These are phyloP conservation scores for Desmodesmus armatus DNA, from an alignment of 139 green algal genomes.

Conservation along the genomic window DNA sequence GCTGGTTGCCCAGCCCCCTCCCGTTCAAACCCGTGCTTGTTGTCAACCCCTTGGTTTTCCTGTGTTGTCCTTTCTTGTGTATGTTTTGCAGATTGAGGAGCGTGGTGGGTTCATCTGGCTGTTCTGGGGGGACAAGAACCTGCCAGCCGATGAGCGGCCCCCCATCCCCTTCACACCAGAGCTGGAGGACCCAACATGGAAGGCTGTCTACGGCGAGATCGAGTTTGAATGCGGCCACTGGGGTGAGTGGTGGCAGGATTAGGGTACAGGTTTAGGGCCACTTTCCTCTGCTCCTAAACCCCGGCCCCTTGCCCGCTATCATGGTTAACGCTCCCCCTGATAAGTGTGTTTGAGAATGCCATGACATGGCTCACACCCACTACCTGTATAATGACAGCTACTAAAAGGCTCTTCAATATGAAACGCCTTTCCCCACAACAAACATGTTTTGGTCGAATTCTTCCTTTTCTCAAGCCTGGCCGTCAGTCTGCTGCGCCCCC, in stretches of 20 bases:
- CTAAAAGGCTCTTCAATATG: no score
- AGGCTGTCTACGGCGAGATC: conserved; percentile 75
- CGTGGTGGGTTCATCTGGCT: conserved; percentile 87
- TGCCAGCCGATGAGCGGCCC: conserved; percentile 79
- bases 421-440: no score
- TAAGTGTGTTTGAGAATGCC: conserved; percentile 93
- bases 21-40: no score
- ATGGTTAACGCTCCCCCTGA: no score
- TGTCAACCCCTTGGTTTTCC: no score
- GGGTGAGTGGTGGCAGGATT: no score
- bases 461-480: background rate
- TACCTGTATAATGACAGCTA: conserved; percentile 86
- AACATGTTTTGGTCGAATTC: conserved; percentile 46
- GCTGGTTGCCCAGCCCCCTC: no score
- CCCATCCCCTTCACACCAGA: conserved; percentile 81
- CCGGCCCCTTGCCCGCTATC: no score
- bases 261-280: no score
- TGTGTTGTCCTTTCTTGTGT: no score
- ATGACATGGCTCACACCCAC: conserved; percentile 94
- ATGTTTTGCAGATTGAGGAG: conserved; percentile 43
- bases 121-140: conserved; percentile 76
- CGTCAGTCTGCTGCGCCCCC: no score
- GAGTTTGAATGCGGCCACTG: conserved; percentile 69
- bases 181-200: conserved; percentile 81
- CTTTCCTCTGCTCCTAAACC: background rate